Evolutionary conservation across 129 eudicot species (phyloP), one percentile per base, ranked within the genome.

Genomic region (Gnaphalium uliginosum): DNA sequence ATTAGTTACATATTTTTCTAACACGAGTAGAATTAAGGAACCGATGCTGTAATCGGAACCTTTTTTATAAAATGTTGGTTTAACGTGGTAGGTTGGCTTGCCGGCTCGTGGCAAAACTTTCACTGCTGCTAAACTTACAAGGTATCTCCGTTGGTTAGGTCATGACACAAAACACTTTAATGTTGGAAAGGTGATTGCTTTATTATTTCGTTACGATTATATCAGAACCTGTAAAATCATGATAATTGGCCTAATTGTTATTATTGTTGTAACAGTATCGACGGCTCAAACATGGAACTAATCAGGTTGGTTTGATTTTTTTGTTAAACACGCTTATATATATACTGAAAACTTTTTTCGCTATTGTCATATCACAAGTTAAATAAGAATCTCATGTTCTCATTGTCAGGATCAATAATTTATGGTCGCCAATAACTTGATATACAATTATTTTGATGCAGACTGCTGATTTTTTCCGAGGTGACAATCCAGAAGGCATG

Each of bases 41-140:
- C 59, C 23, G n/a, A 14, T 53, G 22, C 22, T 53, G 0, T 18
- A 18, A 39, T 18, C 8, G 23, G 5, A 1, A 17, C 22, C 7
- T 27, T 26, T 15, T 39, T 8, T 21, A 17, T 56, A 11, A 50
- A 19, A 43, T 71, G 18, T 43, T 70, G 72, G 61, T 70, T 46
- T 25, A 48, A n/a, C 57, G 65, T 70, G 72, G 57, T 78, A 95
- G 97, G 97, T 95, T 86, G 99, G 99, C 65, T 86, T 95, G 85
- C 99, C 99, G 26, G 99, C 99, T 82, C 99, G 99, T 19, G 99
- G 99, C 33, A 95, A 95, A 90, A 95, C 96, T 76, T 95, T 95
- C 82, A 95, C 99, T 33, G 97, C 99, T 50, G 99, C 96, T 43
- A 95, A 95, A 80, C 94, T 95, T 75, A 91, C 99, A 25, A 80